phyloP scores from a whole-genome alignment of 176 grass and related monocot genomes.

The Aegilops bicornis region DNA sequence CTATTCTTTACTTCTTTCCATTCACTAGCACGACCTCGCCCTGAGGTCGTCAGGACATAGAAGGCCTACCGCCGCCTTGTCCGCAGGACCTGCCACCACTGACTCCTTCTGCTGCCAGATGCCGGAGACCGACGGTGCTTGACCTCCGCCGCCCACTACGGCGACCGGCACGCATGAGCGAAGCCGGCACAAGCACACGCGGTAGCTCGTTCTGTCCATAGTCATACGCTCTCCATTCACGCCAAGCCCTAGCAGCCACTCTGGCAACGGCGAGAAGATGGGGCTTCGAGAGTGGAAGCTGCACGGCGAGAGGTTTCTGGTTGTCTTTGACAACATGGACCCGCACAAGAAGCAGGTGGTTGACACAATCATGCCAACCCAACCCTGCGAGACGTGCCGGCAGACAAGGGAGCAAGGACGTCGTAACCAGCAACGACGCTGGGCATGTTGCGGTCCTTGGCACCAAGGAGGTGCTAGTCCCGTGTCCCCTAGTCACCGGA shows the following conservation, averaged over 20 bases:
- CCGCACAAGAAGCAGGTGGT: background rate
- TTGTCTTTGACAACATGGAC: constrained; percentile 34
- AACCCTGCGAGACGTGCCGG: background rate
- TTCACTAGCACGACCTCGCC: too few relatives aligned
- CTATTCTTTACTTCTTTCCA: too few relatives aligned
- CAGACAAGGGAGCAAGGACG: constrained; percentile 16
- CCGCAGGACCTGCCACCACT: too few relatives aligned
- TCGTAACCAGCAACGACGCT: constrained; percentile 4
- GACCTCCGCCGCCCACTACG: too few relatives aligned
- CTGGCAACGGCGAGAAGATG: background rate
- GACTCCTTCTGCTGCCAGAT: too few relatives aligned
- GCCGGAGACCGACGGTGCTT: too few relatives aligned
- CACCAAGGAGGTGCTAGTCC: background rate
- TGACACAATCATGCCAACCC: constrained; percentile 9
- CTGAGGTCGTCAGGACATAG: too few relatives aligned
- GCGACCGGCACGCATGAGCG: too few relatives aligned
- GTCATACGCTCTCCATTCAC: constrained; percentile 2
- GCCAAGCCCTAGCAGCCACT: background rate
- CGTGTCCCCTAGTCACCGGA: background rate
- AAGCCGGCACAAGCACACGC: too few relatives aligned
- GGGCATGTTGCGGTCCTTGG: constrained; percentile 1
- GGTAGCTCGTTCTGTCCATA: too few relatives aligned
- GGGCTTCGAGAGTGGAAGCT: constrained; percentile 4
- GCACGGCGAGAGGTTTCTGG: background rate
- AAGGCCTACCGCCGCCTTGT: too few relatives aligned